Evolutionary conservation across 192 early-diverging fungal genomes (phyloP).

Genomic region (Coemansia interrupta): DNA sequence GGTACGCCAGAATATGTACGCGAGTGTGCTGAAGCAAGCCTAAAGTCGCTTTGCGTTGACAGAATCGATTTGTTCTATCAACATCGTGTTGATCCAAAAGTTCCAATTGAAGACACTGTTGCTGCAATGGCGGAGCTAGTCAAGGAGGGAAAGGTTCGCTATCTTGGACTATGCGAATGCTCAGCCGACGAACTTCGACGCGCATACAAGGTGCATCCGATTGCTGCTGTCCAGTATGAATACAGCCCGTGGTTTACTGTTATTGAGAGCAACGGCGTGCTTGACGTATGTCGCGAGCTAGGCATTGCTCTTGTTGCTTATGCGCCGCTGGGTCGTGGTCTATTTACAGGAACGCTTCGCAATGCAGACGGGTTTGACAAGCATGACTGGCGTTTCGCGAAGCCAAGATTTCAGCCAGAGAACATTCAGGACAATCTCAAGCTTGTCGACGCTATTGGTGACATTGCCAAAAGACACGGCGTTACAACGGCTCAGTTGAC

Average conservation of each 20-base stretch:
- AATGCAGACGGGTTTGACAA: slow-evolving; percentile 54
- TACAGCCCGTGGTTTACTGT: slow-evolving; percentile 59
- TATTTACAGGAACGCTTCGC: slow-evolving; percentile 61
- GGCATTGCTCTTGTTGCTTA: slow-evolving; percentile 72
- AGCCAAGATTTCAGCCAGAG: slow-evolving; percentile 60
- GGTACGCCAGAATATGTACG: neutral
- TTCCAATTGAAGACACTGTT: neutral
- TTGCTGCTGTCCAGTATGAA: slow-evolving; percentile 9
- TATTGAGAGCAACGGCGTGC: slow-evolving; percentile 65
- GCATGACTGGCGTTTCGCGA: slow-evolving; percentile 54
- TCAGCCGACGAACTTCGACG: neutral
- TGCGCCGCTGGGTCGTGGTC: slow-evolving; percentile 69
- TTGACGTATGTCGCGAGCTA: slow-evolving; percentile 69
- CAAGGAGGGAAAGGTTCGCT: neutral
- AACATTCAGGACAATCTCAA: slow-evolving; percentile 58
- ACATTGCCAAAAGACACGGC: slow-evolving; percentile 52
- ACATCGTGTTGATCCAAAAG: slow-evolving; percentile 3
- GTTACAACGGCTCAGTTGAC: neutral
- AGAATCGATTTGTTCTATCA: neutral
- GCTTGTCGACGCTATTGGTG: slow-evolving; percentile 56
- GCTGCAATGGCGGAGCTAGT: neutral
- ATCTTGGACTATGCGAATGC: neutral
- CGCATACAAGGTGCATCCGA: slow-evolving; percentile 4
- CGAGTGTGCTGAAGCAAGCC: neutral
- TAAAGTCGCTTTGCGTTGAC: neutral